These are phyloP conservation scores for Trichophyton verrucosum DNA, from an alignment of 2,329 filamentous ascomycete genomes.

Conservation along the genomic window DNA sequence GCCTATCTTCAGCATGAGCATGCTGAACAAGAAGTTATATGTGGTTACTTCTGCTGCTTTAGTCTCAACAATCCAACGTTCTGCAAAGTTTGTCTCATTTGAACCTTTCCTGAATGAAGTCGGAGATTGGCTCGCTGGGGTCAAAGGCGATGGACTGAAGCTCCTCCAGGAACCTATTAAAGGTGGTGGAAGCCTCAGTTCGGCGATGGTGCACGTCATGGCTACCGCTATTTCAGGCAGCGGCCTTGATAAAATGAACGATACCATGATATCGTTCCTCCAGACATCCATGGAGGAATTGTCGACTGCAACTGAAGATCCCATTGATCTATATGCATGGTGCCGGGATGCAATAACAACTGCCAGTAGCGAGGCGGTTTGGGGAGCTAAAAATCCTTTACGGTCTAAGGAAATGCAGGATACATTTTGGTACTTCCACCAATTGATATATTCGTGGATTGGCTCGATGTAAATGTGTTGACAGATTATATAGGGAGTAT, in stretches of 20 bases:
- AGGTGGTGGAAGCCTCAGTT: not conserved
- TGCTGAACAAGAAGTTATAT: not conserved
- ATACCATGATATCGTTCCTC: not conserved
- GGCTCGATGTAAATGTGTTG: not conserved
- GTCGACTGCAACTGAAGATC: not conserved
- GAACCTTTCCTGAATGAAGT: not conserved
- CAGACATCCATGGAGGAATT: not conserved
- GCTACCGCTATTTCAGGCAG: not conserved
- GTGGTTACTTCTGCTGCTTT: not conserved
- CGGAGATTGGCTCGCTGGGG: not conserved
- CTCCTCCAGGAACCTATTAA: not conserved
- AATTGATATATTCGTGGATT: not conserved
- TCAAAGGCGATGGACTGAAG: not conserved
- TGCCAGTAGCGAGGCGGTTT: conserved; percentile 20
- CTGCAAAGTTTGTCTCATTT: not conserved
- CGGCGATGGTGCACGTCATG: not conserved
- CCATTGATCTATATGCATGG: conserved; percentile 20
- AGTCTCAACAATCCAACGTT: not conserved
- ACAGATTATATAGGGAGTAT: not conserved
- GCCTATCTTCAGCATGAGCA: not conserved
- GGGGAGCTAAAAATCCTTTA: conserved; percentile 22
- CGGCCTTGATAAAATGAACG: not conserved
- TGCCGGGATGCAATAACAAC: conserved; percentile 18
- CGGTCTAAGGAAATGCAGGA: not conserved
- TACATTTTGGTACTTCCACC: not conserved